Evolutionary conservation across 2,329 filamentous ascomycete species (phyloP).

Genomic region (Nemania sp.): DNA sequence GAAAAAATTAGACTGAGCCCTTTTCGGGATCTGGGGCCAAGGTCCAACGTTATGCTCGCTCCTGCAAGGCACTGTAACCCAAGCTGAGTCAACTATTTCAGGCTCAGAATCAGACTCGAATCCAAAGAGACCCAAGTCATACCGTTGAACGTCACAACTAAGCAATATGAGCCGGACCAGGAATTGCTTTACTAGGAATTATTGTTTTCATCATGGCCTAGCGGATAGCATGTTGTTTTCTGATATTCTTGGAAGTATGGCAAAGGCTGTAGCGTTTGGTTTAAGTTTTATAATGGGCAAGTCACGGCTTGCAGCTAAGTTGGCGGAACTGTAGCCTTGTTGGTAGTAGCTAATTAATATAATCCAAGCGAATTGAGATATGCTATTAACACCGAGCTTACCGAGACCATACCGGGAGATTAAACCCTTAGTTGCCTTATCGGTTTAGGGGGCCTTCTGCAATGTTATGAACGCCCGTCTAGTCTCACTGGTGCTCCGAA

Average conservation of each 20-base stretch:
- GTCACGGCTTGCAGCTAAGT: background rate
- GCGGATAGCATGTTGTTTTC: no score
- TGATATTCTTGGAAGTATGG: background rate
- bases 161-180: background rate
- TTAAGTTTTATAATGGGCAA: background rate
- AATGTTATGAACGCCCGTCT: conserved; percentile 22
- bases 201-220: background rate
- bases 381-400: background rate
- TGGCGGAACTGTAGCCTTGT: background rate
- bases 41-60: no score
- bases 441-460: background rate
- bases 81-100: no score
- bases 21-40: no score
- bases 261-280: background rate
- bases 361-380: background rate
- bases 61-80: no score
- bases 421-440: background rate
- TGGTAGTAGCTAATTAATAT: background rate
- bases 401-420: background rate
- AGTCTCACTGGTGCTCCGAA: conserved; percentile 38
- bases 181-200: background rate
- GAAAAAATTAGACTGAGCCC: no score
- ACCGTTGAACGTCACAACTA: no score
- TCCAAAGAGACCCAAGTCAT: no score
- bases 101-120: no score